Evolutionary conservation across 1,284 basidiomycete species (phyloP).

Genomic region (Apiotrichum mycotoxinovorans): DNA sequence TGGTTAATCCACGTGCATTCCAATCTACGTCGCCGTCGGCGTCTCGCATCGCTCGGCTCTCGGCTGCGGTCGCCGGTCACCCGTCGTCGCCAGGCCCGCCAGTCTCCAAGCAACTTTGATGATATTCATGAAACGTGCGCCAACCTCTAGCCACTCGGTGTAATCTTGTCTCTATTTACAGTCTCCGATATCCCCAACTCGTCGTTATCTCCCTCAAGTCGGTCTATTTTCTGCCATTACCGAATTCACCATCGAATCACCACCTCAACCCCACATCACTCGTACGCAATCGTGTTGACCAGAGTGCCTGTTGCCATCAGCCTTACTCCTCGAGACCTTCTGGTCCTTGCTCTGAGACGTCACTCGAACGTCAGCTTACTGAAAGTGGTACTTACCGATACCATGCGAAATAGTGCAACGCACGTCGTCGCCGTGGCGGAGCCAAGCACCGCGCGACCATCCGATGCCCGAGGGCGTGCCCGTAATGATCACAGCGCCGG

Average conservation of each 20-base stretch:
- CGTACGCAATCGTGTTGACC: slow-evolving; percentile 68
- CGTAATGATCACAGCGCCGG: slow-evolving; percentile 76
- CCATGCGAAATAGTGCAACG: slow-evolving; percentile 54
- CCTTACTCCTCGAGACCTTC: slow-evolving; percentile 20
- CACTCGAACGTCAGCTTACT: slow-evolving; percentile 43
- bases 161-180: too few relatives aligned
- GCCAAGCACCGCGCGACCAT: slow-evolving; percentile 64
- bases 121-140: too few relatives aligned
- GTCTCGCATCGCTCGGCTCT: too few relatives aligned
- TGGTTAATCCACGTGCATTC: too few relatives aligned
- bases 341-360: neutral
- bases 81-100: too few relatives aligned
- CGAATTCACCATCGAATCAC: neutral
- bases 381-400: slow-evolving; percentile 45
- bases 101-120: too few relatives aligned
- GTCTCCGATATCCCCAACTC: too few relatives aligned
- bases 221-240: neutral
- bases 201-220: too few relatives aligned
- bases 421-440: slow-evolving; percentile 72
- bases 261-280: slow-evolving; percentile 36
- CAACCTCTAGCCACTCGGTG: too few relatives aligned
- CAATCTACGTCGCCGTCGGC: too few relatives aligned
- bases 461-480: slow-evolving; percentile 70
- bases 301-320: slow-evolving; percentile 59
- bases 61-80: too few relatives aligned